These are phyloP conservation scores for Saturnispora diversa DNA, from an alignment of 805 yeast species.

Conservation along the genomic window DNA sequence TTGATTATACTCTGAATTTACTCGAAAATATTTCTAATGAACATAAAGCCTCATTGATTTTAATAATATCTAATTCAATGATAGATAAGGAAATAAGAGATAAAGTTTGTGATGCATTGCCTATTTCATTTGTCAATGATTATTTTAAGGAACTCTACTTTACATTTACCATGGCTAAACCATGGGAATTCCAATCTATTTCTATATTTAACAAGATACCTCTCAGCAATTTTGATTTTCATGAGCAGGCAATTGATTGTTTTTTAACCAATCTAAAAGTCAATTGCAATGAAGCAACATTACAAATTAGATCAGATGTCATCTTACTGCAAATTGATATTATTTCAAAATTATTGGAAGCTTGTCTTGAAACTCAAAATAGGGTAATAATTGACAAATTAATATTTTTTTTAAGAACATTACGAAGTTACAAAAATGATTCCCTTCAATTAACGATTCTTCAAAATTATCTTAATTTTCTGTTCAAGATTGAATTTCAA, in stretches of 20 bases:
- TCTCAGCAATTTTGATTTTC: background rate
- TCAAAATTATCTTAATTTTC: conserved; percentile 2
- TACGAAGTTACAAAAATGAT: background rate
- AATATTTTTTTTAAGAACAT: background rate
- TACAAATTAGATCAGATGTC: conserved; percentile 12
- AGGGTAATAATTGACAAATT: background rate
- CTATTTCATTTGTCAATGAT: background rate
- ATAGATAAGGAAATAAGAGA: background rate
- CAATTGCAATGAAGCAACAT: conserved; percentile 2
- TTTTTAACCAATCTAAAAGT: conserved; percentile 2
- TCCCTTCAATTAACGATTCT: background rate
- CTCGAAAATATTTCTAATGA: background rate
- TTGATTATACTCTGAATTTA: background rate
- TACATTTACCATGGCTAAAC: conserved; percentile 5
- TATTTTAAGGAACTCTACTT: conserved; percentile 11
- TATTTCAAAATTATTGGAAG: conserved; percentile 7
- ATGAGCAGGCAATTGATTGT: background rate
- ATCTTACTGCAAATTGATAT: conserved; percentile 9
- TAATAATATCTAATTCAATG: conserved; percentile 13
- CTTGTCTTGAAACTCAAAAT: background rate
- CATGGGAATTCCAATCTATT: conserved; percentile 16
- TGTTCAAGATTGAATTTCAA: background rate
- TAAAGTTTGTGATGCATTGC: background rate
- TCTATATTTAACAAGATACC: conserved; percentile 10
- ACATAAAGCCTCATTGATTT: conserved; percentile 6